phyloP scores from a whole-genome alignment of 1,139 yeast species.

The Lodderomyces parapsilosis region DNA sequence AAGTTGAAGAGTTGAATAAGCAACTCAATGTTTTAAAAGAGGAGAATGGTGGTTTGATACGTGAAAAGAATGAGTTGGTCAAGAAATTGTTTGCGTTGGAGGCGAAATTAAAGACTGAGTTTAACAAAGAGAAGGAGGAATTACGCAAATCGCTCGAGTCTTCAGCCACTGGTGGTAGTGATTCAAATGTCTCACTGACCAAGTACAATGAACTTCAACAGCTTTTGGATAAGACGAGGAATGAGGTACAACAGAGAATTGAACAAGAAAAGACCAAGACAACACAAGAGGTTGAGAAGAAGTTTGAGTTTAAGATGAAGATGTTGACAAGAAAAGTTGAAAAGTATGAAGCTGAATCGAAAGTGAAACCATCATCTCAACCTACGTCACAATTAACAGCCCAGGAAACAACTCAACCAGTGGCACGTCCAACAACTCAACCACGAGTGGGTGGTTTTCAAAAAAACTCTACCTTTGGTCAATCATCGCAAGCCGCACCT shows the following conservation, averaged over 20 bases:
- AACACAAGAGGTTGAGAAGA: slow-evolving; percentile 36
- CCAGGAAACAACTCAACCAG: not conserved
- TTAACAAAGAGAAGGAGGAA: slow-evolving; percentile 19
- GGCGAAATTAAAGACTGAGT: slow-evolving; percentile 11
- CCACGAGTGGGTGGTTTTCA: not conserved
- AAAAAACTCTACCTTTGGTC: not conserved
- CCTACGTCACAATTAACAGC: not conserved
- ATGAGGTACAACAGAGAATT: slow-evolving; percentile 26
- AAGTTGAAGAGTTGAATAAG: slow-evolving; percentile 16
- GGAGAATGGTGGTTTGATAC: slow-evolving; percentile 14
- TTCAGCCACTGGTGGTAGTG: not conserved
- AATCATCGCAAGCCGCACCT: not conserved
- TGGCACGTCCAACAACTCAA: not conserved
- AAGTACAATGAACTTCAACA: slow-evolving; percentile 21
- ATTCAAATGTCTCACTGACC: slow-evolving; percentile 14
- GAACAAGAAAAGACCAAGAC: slow-evolving; percentile 31
- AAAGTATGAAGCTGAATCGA: slow-evolving; percentile 22
- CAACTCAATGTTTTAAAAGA: slow-evolving; percentile 10
- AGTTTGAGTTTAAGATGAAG: slow-evolving; percentile 40
- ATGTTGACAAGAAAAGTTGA: slow-evolving; percentile 46
- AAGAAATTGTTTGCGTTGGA: slow-evolving; percentile 15
- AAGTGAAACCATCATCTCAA: not conserved
- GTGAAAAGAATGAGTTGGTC: slow-evolving; percentile 16
- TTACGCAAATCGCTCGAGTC: slow-evolving; percentile 15
- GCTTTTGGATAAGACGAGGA: slow-evolving; percentile 19